Base-by-base conservation (phyloP, 2,329 filamentous ascomycete species). In the Ceratocystis eucalypticola region DNA sequence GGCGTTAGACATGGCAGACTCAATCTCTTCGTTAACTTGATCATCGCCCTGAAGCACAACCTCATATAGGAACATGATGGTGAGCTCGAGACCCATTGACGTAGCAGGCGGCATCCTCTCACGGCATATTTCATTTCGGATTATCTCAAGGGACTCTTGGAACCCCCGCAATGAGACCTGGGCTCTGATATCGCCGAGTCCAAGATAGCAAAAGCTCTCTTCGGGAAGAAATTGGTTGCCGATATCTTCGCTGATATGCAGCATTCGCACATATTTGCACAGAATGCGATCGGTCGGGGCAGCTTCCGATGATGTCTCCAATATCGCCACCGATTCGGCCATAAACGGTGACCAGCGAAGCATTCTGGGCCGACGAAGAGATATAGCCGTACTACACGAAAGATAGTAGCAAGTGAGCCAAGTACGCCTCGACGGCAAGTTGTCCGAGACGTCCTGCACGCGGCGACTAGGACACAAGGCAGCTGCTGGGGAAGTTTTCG, bases 41-140 rank as follows among this genome's bases (percentile, higher is more conserved):
- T 77, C 78, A 66, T 88, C 84, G 7, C 82, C 78, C 69, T 89
- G 85, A 69, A 92, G 82, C 2, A 83, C 85, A 65, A 89, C 83
- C 74, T 92, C 89, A 73, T 92, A 87, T 77, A 91, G 85, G 72
- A 88, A 91, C 2, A 92, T 77, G 69, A 80, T 87, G 45, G 89
- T 73, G 1, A 87, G 81, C 69, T 86, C 78, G 70, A 89, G 85
- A 68, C 82, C 82, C 70, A 91, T 80, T 20, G 77, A 76, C 59
- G 91, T 77, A 0, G 83, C 80, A n/a, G 82, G 77, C 66, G 80
- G 79, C 70, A 81, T 79, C 44, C 81, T 71, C 5, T 83, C 80
- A 45, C 75, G 73, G 0, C 82, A 78, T 12, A 87, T 78, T n/a
- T 78, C 76, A 15, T 76, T 77, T 62, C 77, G 77, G 76, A 87